Evolutionary conservation across 1,284 basidiomycete genomes (phyloP).

Genomic region (Cryptococcus sp.): DNA sequence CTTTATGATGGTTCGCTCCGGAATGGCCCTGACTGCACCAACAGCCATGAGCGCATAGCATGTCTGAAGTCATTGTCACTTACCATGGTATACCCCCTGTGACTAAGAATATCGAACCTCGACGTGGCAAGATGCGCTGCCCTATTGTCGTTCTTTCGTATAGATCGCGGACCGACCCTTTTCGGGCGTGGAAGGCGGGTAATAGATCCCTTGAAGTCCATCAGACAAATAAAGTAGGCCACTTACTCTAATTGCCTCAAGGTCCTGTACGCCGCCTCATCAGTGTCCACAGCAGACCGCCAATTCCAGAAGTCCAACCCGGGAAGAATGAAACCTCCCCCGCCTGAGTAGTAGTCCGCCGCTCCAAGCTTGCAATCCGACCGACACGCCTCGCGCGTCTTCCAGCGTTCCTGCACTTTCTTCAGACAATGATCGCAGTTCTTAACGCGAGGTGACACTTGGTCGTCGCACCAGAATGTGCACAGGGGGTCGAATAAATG

Average conservation of each 20-base stretch:
- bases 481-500: too few species aligned
- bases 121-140: constrained; percentile 1
- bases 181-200: not conserved
- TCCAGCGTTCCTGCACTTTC: too few species aligned
- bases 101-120: constrained; percentile 18
- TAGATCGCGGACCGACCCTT: not conserved
- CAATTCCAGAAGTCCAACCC: constrained; percentile 25
- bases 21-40: constrained; percentile 38
- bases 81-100: constrained; percentile 39
- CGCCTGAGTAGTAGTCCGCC: constrained; percentile 40
- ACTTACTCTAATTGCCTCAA: constrained; percentile 15
- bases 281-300: constrained; percentile 26
- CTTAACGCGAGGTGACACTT: too few species aligned
- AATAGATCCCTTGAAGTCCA: not conserved
- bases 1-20: constrained; percentile 23
- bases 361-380: constrained; percentile 14
- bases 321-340: constrained; percentile 31
- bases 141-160: constrained; percentile 1
- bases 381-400: too few species aligned
- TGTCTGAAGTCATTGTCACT: not conserved
- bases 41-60: not conserved
- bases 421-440: too few species aligned
- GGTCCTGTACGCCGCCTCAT: constrained; percentile 18
- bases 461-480: too few species aligned
- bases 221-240: not conserved